Conservation (phyloP, 139 green algal species). For the Zygnema circumcarinatum region DNA sequence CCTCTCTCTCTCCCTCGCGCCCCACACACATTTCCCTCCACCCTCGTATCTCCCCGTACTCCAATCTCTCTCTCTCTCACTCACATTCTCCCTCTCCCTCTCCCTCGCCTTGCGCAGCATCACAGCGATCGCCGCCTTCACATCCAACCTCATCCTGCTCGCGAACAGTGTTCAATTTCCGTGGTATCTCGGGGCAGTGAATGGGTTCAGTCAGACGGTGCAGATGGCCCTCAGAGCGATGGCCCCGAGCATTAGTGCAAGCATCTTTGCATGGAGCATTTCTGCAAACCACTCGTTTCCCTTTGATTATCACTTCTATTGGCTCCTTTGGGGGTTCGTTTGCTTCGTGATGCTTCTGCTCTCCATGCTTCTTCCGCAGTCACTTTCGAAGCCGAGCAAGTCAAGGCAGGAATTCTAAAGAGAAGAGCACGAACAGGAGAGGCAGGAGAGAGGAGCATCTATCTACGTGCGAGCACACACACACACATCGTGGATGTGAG, state of each 20-base stretch:
- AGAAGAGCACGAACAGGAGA: background rate
- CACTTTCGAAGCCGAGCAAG: conserved; percentile 4
- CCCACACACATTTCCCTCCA: too few relatives aligned
- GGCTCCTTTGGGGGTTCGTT: conserved; percentile 4
- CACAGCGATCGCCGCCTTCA: conserved; percentile 40
- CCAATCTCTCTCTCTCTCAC: too few relatives aligned
- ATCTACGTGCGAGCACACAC: background rate
- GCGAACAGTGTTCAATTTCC: conserved; percentile 32
- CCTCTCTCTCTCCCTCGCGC: background rate
- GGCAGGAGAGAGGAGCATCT: background rate
- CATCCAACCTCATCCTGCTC: conserved; percentile 57
- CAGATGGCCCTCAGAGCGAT: conserved; percentile 25
- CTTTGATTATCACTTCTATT: conserved; percentile 43
- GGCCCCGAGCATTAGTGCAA: conserved; percentile 40
- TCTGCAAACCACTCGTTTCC: conserved; percentile 7
- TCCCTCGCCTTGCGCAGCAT: conserved; percentile 21
- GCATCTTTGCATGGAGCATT: conserved; percentile 49
- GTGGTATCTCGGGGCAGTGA: conserved; percentile 39
- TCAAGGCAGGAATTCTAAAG: background rate
- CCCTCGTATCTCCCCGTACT: too few relatives aligned
- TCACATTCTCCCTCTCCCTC: background rate
- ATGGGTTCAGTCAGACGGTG: conserved; percentile 35
- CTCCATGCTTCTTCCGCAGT: conserved; percentile 11
- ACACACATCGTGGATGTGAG: too few relatives aligned
- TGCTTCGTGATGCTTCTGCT: background rate